Base-by-base conservation (phyloP, 2,329 filamentous ascomycete species). In the Fusarium anguioides region DNA sequence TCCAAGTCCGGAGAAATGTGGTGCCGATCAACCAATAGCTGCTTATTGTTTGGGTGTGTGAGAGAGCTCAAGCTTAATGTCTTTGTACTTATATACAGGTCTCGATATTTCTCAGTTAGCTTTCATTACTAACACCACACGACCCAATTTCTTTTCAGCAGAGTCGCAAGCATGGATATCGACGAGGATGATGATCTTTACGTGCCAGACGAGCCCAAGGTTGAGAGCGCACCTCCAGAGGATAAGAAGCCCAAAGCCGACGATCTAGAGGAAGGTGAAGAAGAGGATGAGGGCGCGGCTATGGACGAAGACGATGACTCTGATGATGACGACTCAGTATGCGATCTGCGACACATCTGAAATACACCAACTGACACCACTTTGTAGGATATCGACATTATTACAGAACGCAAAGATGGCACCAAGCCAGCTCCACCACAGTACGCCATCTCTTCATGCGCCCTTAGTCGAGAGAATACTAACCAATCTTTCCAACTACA, bases 101-200 rank as follows among this genome's bases (percentile, higher is more conserved):
- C 26, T 64, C 23, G 12, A 23, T 18, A 41, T 44, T 23, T 5
- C 54, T 18, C 15, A 18, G 31, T 55, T 41, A 6, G 23, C 8
- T 15, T 15, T n/a, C 18, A 20, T 36, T 10, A 17, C 11, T n/a
- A 39, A 33, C 4, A 26, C 14, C 12, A 37, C 24, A 11, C 12
- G 27, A 23, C 21, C n/a, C 41, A 49, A 41, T 35, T 23, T 10
- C 20, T 20, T 15, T 29, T 26, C 15, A 21, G 11, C 21, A 70
- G 10, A 47, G 36, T 64, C 59, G 63, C 57, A 73, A 82, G 66
- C 21, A 90, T 90, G 87, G 87, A 90, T 74, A 85, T 90, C 59
- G 88, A 90, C 76, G 87, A 90, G 67, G 87, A 89, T 48, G 88
- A 90, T 67, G 88, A 90, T 76, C 88, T 90, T 72, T 90, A 90